Evolutionary conservation across 371 early-diverging fungal species (phyloP).

Genomic region (Saksenaea vasiformis): DNA sequence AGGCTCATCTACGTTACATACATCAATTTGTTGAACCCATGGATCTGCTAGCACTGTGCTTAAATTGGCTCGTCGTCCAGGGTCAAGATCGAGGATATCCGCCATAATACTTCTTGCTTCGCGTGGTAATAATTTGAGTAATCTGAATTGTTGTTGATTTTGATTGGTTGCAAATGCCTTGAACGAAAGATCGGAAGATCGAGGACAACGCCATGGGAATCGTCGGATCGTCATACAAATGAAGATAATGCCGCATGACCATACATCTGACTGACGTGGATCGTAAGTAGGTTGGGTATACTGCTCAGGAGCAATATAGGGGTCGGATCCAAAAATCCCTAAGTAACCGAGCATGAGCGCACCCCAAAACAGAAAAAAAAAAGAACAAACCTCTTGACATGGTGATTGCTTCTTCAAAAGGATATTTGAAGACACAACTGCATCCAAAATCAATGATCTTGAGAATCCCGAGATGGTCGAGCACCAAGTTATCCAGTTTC

Average conservation of each 20-base stretch:
- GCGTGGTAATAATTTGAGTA: conserved; percentile 57
- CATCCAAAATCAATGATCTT: conserved; percentile 96
- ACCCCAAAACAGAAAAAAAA: not conserved
- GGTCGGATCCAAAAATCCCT: conserved; percentile 84
- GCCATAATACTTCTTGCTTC: conserved; percentile 46
- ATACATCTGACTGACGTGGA: conserved; percentile 69
- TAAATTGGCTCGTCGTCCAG: conserved; percentile 47
- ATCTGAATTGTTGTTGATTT: conserved; percentile 41
- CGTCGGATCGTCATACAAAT: conserved; percentile 74
- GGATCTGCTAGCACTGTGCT: conserved; percentile 44
- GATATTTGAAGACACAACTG: conserved; percentile 73
- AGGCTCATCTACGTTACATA: conserved; percentile 52
- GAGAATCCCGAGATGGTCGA: conserved; percentile 68
- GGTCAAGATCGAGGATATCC: conserved; percentile 56
- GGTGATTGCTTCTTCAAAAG: conserved; percentile 60
- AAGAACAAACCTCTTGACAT: conserved; percentile 53
- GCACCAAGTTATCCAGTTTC: conserved; percentile 85
- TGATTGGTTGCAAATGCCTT: conserved; percentile 48
- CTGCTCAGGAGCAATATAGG: conserved; percentile 92
- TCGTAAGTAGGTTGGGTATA: conserved; percentile 62
- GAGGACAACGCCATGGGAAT: conserved; percentile 75
- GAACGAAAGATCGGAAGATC: conserved; percentile 53
- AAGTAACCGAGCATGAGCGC: conserved; percentile 1
- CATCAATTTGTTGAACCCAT: conserved; percentile 63
- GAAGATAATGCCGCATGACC: conserved; percentile 79